Evolutionary conservation across 306 rosid species (phyloP), one percentile per base, ranked within the genome.

Genomic region (barrel medic (Medicago truncatula)): DNA sequence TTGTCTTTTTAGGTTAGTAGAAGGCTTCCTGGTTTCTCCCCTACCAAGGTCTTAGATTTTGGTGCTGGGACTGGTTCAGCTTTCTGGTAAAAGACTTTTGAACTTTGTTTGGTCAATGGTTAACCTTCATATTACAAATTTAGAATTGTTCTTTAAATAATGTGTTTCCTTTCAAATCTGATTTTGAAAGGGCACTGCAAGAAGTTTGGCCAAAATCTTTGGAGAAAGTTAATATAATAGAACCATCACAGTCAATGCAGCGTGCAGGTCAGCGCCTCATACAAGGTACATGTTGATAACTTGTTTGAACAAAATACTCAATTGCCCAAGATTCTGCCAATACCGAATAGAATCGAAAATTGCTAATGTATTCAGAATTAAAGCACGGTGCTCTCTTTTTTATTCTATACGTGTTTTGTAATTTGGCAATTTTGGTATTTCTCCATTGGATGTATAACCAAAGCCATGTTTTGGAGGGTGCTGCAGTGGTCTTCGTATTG

Each of bases 11-110:
- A 92, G 97, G 93, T 92, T 82, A 87, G 84, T 41, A 86, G 86
- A 82, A 89, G 99, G 84, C 82, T 96, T 65, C 99, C 92, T 12
- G 93, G 84, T 78, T 96, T 95, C 80, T 84, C 91, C 76, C 99
- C 97, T 2, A 65, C 89, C 41, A 86, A 67, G 82, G 91, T 89
- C 44, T 78, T 96, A 87, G 98, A 92, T 83, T 96, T 96, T 73
- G 99, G 99, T 58, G 93, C 97, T 17, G 98, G 99, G 68, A 96
- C 97, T 0, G 96, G 99, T 50, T 92, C 99, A 2, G 96, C 96
- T 80, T 90, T 92, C 87, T 96, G 98, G 99, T 96, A 85, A 89
- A 62, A 78, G 58, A 41, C 39, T 74, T 59, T 84, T 13, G 59
- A 57, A 52, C 79, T 74, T 23, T 76, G 15, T 76, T 70, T 41